Evolutionary conservation across 768 basidiomycete genomes (phyloP), one percentile per base, ranked within the genome.

Genomic region (Tricholoma sp.): DNA sequence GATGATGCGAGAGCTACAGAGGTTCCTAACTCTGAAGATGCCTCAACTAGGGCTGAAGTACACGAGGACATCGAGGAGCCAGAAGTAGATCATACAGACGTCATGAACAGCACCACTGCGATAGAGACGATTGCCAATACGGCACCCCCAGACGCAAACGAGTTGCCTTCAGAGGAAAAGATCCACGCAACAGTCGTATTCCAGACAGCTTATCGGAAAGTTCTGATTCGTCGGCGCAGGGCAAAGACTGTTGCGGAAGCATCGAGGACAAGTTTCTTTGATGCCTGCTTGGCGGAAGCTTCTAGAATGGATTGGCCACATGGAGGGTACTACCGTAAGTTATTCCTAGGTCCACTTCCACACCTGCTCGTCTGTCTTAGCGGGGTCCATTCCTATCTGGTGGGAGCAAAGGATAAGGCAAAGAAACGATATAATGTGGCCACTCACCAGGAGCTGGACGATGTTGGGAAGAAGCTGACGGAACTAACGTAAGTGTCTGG

Each of bases 311-410:
- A 56, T 3, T 74, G 76, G 75, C 34, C 57, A 32, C 55, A 54
- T 22, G 61, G 59, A 5, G 32, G 56, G 5, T 58, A 55, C 16
- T 80, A 82, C 57, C 70, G 69, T 12, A 55, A 64, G 0, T 64
- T 76, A 12, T 79, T 75, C 61, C 63, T 71, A 6, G 71, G 72
- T 1, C 70, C 71, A 41, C 65, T 81, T 7, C 76, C 79, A 1
- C 74, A 71, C 52, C 60, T 80, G 27, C 64, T 79, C 2, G 59
- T 76, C 2, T 78, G 73, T 58, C 68, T 81, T 27, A 74, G 80
- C 49, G 54, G 64, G n/a, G 62, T 67, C 19, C 63, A 71, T 10
- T 35, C 61, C 1, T 24, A 66, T 18, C 59, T 71, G 7, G 39
- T 64, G 37, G 50, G 63, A 16, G 59, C 64, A 51, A 79, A 79